Evolutionary conservation across 768 basidiomycete genomes (phyloP), one percentile per base, ranked within the genome.

Genomic region (Pilatotrama ljubarskyi): DNA sequence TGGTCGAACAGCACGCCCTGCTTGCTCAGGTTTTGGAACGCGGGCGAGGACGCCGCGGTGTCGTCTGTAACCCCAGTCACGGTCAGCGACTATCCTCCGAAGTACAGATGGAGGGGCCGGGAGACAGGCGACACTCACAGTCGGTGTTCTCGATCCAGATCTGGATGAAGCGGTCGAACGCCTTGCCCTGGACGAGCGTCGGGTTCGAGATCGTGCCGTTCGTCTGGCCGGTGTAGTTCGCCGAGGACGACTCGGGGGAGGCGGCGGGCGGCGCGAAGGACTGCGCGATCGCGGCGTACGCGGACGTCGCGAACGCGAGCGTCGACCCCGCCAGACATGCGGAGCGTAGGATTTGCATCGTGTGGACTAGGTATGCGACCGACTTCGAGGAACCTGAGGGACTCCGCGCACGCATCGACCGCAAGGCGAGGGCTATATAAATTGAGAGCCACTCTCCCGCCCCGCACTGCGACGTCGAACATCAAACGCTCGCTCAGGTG

Each of bases 131-230:
- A 17, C 11, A 55, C 42, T 62, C 68, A 59, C 74, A 88, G 64
- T 86, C 79, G 15, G 82, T 85, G 69, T 86, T 87, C 68, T 87
- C 86, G 37, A 88, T 73, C 82, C 82, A 86, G 56, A 87, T 83
- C 64, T 74, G 72, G 60, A 80, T 76, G 72, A 84, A 77, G 6
- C 81, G 74, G 61, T 81, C 75, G 59, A 81, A 83, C 18, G 70
- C 72, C 52, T 73, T 70, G 38, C 82, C 82, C 0, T 72, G 40
- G 3, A 82, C 79, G 43, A 72, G 35, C 13, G 73, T 67, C 0
- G 66, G 20, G 62, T 78, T 78, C 32, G 73, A 59, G 46, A 84
- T 73, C 13, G 81, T 80, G 59, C 68, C 68, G 61, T 83, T 82
- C 51, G 69, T 74, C 24, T 65, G 36, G 14, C 80, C 80, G 22